Base-by-base conservation (phyloP, 2,329 filamentous ascomycete genomes). In the Hortaea sp. region DNA sequence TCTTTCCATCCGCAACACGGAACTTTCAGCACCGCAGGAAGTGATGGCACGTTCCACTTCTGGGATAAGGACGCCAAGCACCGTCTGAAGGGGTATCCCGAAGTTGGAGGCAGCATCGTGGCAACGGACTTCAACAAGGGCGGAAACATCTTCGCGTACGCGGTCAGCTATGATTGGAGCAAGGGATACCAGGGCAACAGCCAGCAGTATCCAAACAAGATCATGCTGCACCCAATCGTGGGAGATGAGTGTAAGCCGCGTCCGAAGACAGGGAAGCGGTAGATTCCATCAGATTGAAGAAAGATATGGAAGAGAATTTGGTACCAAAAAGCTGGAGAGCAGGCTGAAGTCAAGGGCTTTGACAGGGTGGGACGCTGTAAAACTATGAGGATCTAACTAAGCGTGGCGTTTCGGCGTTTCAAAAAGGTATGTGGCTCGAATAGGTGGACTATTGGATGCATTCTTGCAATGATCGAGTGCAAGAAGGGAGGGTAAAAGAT, bases 1-100 rank as follows among this genome's bases (percentile, higher is more conserved):
- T 94, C 87, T 27, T 97, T 97, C 80, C 92, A 98, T 70, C 92
- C 92, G 1, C 76, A 85, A 9, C 89, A 95, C 67, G 92, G 92
- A 61, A 98, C 92, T n/a, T 98, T 98, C 72, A 94, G 85, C 69
- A 98, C 92, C 2, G 88, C 92, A 41, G 92, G 92, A 46, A 85
- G 83, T 31, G 92, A 98, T 67, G 92, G 92, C 45, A 95, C 92
- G 1, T 98, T 97, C 74, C 86, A 92, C 71, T 92, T 90, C 76
- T 92, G 86, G 86, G 92, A 98, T 65, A 75, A 74, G 64, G 72
- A 75, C 56, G 70, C 71, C 43, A 74, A 73, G 57, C 71, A 74
- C 60, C 63, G 71, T 43, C 63, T 74, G 47, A 74, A 74, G 74
- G 92, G 92, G 10, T 98, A 74, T 55, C 68, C 68, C 4, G 68